Percentiles rank a stretch among this genome's conserved stretches.
Evolutionary conservation across 2,329 filamentous ascomycete genomes (phyloP).

Genomic region (Botryotinia narcissicola): DNA sequence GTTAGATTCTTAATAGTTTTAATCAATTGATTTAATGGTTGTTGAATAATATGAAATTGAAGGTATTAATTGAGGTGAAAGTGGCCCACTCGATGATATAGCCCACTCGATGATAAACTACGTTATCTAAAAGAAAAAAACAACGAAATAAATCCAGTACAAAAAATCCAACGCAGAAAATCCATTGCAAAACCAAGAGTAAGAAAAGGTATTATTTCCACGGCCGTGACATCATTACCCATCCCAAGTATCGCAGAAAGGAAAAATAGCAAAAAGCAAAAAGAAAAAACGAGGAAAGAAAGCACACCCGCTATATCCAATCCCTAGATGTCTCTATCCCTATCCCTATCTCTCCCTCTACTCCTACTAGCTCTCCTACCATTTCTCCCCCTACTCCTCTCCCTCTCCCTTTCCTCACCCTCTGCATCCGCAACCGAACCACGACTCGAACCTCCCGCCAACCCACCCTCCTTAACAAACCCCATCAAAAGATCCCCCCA

Average conservation of each 20-base stretch:
- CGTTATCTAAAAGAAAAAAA: not conserved
- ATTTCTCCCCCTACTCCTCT: not conserved
- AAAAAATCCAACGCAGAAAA: not conserved
- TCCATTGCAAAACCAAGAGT: not conserved
- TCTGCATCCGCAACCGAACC: not conserved
- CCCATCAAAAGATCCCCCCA: constrained; percentile 36
- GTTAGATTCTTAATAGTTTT: no score
- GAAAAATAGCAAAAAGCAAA: not conserved
- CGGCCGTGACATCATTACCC: constrained; percentile 6
- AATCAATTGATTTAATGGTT: no score
- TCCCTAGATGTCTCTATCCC: not conserved
- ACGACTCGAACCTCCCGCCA: not conserved
- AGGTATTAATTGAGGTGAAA: no score
- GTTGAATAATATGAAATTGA: no score
- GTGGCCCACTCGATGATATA: no score
- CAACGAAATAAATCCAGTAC: no score
- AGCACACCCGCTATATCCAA: not conserved
- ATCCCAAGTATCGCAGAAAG: not conserved
- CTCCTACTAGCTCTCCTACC: constrained; percentile 4
- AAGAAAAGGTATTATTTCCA: not conserved
- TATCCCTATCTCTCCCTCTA: constrained; percentile 4
- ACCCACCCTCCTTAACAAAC: constrained; percentile 28
- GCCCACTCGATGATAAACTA: no score
- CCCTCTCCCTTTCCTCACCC: not conserved
- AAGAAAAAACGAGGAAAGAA: not conserved